Base-by-base conservation (phyloP, 768 basidiomycete genomes). In the Rhizopogon roseolus region DNA sequence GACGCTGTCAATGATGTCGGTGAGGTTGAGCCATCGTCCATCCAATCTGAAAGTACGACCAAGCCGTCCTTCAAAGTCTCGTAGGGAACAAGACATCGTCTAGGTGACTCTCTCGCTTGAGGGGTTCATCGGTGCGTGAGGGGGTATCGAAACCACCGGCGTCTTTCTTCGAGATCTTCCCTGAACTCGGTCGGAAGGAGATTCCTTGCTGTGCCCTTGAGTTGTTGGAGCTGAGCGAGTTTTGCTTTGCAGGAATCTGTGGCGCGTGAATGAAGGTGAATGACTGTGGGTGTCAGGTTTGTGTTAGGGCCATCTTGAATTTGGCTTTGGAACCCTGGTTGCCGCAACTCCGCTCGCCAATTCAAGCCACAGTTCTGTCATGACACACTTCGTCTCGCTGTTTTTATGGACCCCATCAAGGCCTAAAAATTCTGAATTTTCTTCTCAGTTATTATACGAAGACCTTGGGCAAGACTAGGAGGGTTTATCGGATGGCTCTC, bases 91-190 rank as follows among this genome's bases (percentile, higher is more conserved):
- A 36, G 10, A 36, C 9, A 32, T 36, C 34, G 34, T 11, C 34
- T 11, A 13, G 34, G 34, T 36, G 34, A 13, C 34, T 36, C 13
- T 5, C 14, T n/a, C 63, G 52, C 39, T n/a, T n/a, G 29, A 46
- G 17, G 64, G 65, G 19, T 37, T 62, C 37, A n/a, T 58, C 57
- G 65, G 58, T 36, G 13, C 34, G 34, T 13, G 11, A 36, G 5
- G 34, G 49, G 55, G 62, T 16, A 58, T 42, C 28, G 65, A 65
- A 22, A 32, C 29, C 29, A 10, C 10, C 29, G 29, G 29, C 29
- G 9, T 32, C 29, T 32, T 32, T 32, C 29, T 32, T 40, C 43
- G 41, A 55, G 41, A 38, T 19, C 38, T 25, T 34, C 19, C 29
- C 29, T 32, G 9, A 7, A 32, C 10, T 32, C 29, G 9, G 29